Conservation (phyloP, 2,329 filamentous ascomycete genomes). For the Diaporthe batatas region DNA sequence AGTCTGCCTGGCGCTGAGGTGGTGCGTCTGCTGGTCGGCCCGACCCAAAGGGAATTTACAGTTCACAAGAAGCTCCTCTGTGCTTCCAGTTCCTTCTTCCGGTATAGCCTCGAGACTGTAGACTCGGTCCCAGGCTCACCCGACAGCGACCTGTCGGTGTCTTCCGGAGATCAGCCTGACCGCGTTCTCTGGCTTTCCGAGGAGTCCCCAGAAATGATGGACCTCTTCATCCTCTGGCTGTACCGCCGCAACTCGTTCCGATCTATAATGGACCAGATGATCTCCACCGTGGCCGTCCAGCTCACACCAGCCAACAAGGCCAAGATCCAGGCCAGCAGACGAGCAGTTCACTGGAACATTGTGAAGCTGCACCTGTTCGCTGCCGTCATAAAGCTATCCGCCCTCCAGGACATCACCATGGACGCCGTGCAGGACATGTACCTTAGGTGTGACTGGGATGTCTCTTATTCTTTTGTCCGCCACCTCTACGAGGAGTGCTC, state of each 20-base stretch:
- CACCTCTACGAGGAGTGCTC: constrained; percentile 69
- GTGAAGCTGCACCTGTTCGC: constrained; percentile 71
- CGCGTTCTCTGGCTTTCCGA: constrained; percentile 56
- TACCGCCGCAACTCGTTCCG: constrained; percentile 60
- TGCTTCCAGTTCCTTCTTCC: constrained; percentile 62
- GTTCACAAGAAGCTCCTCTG: constrained; percentile 62
- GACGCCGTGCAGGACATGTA: constrained; percentile 72
- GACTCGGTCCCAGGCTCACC: constrained; percentile 51
- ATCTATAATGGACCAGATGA: constrained; percentile 57
- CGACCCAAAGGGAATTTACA: constrained; percentile 56
- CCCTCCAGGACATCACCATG: constrained; percentile 69
- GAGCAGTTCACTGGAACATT: constrained; percentile 67
- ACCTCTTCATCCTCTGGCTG: constrained; percentile 67
- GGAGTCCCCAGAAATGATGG: constrained; percentile 66
- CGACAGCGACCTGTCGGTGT: constrained; percentile 41
- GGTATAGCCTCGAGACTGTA: constrained; percentile 54
- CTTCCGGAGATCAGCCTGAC: constrained; percentile 46
- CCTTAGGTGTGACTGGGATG: constrained; percentile 70
- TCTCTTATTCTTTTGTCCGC: constrained; percentile 63
- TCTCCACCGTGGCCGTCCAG: constrained; percentile 48
- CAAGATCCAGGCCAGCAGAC: constrained; percentile 46
- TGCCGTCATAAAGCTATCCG: constrained; percentile 61
- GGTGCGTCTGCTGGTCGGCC: constrained; percentile 58
- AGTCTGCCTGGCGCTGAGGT: constrained; percentile 43
- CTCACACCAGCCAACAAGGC: constrained; percentile 45